These are phyloP conservation scores for Albugo laibachii DNA, from an alignment of 352 stramenopile species.

Conservation along the genomic window DNA sequence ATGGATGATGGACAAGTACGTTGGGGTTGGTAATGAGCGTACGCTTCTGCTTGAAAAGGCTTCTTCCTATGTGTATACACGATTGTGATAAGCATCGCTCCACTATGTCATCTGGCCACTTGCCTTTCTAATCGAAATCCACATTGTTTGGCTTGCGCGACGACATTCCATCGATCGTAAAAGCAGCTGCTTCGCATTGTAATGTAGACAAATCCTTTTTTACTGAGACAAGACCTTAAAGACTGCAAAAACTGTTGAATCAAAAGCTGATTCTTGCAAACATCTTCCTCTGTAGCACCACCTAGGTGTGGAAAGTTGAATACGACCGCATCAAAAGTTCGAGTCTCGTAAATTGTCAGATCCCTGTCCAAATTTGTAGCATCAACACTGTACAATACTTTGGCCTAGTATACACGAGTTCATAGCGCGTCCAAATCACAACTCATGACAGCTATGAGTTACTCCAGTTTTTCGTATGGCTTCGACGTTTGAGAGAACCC, in stretches of 20 bases:
- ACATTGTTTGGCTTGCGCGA: constrained; percentile 34
- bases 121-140: constrained; percentile 52
- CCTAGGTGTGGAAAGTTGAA: constrained; percentile 81
- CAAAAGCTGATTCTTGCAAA: constrained; percentile 65
- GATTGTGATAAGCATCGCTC: not conserved
- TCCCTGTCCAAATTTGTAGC: constrained; percentile 39
- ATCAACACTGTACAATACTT: constrained; percentile 47
- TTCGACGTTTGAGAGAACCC: constrained; percentile 40
- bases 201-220: constrained; percentile 50
- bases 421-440: not conserved
- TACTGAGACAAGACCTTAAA: constrained; percentile 21
- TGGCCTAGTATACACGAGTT: constrained; percentile 11
- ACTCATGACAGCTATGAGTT: not conserved
- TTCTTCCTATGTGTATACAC: constrained; percentile 18
- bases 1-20: constrained; percentile 55
- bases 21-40: constrained; percentile 57
- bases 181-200: constrained; percentile 58
- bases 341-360: constrained; percentile 17
- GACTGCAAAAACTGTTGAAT: constrained; percentile 61
- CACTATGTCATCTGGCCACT: not conserved
- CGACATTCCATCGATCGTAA: constrained; percentile 70
- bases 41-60: constrained; percentile 35
- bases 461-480: constrained; percentile 50
- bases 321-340: constrained; percentile 41
- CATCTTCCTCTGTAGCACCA: constrained; percentile 58